Conservation (phyloP, 768 basidiomycete genomes). For the Stropharia rugosoannulata region DNA sequence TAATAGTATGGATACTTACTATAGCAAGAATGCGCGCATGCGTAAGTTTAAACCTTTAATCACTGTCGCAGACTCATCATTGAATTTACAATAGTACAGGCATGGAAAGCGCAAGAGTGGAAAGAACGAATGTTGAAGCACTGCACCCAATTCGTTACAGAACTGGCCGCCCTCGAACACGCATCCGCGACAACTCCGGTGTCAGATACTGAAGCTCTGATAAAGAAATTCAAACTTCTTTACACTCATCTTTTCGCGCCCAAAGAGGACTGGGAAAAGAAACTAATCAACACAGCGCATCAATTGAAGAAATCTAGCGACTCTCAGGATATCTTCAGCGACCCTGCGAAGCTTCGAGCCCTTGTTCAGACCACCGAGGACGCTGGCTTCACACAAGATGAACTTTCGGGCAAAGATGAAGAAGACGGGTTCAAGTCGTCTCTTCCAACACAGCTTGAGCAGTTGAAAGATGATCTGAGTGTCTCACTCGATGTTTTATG, state of each 20-base stretch:
- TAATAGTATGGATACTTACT: conserved; percentile 24
- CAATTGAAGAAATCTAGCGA: background rate
- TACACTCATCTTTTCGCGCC: conserved; percentile 14
- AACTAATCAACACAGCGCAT: conserved; percentile 7
- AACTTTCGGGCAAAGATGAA: background rate
- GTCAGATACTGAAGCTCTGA: conserved; percentile 11
- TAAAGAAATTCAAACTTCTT: conserved; percentile 15
- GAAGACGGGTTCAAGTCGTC: background rate
- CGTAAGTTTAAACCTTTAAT: conserved; percentile 9
- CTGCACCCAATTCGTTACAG: conserved; percentile 13
- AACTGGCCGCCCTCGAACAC: conserved; percentile 13
- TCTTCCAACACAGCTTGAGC: background rate
- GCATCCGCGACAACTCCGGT: conserved; percentile 12
- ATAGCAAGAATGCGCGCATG: conserved; percentile 15
- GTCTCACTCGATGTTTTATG: conserved; percentile 9
- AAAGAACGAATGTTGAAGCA: conserved; percentile 16
- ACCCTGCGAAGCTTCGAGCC: conserved; percentile 7
- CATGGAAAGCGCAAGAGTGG: conserved; percentile 22
- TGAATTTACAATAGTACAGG: conserved; percentile 11
- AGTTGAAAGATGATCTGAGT: conserved; percentile 2
- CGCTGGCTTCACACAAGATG: background rate
- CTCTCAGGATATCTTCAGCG: conserved; percentile 3
- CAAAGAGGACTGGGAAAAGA: conserved; percentile 18
- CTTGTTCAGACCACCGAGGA: conserved; percentile 13
- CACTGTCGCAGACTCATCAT: background rate